phyloP scores from a whole-genome alignment of 2,329 filamentous ascomycete genomes.

The Epichloe scottii region DNA sequence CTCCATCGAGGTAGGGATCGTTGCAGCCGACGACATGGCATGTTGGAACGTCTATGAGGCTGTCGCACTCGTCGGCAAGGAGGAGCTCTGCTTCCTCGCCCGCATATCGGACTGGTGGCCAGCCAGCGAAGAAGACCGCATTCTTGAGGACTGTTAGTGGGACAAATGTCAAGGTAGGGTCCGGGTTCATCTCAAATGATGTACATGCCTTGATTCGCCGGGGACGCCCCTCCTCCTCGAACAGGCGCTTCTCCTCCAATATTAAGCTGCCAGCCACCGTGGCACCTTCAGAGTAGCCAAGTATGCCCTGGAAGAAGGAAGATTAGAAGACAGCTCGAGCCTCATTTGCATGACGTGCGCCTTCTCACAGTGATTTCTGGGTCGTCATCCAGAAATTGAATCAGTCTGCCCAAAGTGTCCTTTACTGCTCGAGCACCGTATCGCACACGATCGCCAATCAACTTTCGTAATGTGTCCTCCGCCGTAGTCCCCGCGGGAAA shows the following conservation, averaged over 20 bases:
- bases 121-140: constrained; percentile 34
- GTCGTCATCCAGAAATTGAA: constrained; percentile 1
- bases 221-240: background rate
- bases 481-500: background rate
- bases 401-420: background rate
- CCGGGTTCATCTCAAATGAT: background rate
- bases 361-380: constrained; percentile 1
- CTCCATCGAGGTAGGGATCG: constrained; percentile 46
- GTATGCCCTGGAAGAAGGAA: constrained; percentile 24
- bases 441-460: background rate
- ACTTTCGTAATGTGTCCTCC: constrained; percentile 1
- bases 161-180: background rate
- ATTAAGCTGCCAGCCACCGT: constrained; percentile 38
- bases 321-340: background rate
- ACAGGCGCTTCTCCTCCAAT: constrained; percentile 26
- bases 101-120: constrained; percentile 33
- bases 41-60: constrained; percentile 34
- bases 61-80: constrained; percentile 31
- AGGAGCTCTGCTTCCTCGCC: constrained; percentile 23
- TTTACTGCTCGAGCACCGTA: background rate
- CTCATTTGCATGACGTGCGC: background rate
- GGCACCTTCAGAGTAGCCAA: constrained; percentile 47
- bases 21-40: constrained; percentile 37
- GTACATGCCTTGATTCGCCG: constrained; percentile 25
- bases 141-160: background rate